phyloP scores from a whole-genome alignment of 768 basidiomycete species.

The Candolleomyces aberdarensis region DNA sequence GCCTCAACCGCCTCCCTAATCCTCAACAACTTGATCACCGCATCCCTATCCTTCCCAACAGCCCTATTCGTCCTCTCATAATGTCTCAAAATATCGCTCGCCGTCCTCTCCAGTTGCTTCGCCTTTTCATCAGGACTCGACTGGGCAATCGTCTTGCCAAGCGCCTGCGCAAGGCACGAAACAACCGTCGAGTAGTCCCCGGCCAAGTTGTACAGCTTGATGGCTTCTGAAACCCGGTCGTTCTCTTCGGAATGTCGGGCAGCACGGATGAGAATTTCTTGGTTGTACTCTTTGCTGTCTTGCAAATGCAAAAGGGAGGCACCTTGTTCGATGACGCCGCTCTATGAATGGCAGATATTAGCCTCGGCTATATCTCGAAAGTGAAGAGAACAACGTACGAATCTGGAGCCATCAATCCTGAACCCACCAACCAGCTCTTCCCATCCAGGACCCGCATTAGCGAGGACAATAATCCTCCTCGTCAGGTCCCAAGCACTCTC shows the following conservation, averaged over 20 bases:
- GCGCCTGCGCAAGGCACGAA: slow-evolving; percentile 78
- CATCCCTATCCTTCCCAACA: slow-evolving; percentile 69
- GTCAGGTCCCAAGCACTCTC: slow-evolving; percentile 79
- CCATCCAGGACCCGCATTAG: slow-evolving; percentile 80
- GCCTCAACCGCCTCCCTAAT: slow-evolving; percentile 80
- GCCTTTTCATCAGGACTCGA: slow-evolving; percentile 62
- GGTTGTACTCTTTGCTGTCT: slow-evolving; percentile 67
- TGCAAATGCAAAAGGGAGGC: slow-evolving; percentile 71
- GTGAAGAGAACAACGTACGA: slow-evolving; percentile 48
- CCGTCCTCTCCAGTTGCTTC: slow-evolving; percentile 66
- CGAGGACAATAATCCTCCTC: slow-evolving; percentile 72
- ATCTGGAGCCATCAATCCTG: slow-evolving; percentile 83
- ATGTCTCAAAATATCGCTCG: slow-evolving; percentile 73
- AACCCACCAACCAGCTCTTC: slow-evolving; percentile 95
- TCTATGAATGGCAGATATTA: slow-evolving; percentile 38
- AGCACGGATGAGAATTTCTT: slow-evolving; percentile 78
- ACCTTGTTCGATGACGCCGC: slow-evolving; percentile 84
- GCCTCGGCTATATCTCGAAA: neutral
- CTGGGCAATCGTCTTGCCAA: slow-evolving; percentile 79
- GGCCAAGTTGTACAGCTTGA: slow-evolving; percentile 94
- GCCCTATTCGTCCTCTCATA: slow-evolving; percentile 75
- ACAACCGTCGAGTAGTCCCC: slow-evolving; percentile 89
- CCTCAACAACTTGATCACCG: slow-evolving; percentile 69
- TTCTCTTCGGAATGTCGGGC: slow-evolving; percentile 82
- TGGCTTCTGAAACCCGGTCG: slow-evolving; percentile 83